Conservation (phyloP, 1,284 basidiomycete species). For the Blastosporella zonata region DNA sequence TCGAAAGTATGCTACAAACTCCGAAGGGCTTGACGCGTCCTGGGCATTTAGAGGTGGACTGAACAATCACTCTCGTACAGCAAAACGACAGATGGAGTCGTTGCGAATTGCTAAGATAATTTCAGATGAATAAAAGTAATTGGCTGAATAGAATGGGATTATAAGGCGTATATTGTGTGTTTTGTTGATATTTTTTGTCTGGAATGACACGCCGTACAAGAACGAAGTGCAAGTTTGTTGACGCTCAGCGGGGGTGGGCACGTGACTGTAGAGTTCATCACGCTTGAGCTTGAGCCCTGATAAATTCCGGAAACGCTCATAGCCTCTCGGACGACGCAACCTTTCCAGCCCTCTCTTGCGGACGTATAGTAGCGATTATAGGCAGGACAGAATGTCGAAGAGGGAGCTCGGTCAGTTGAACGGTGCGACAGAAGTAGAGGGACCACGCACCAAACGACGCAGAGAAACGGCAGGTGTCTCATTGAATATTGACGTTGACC, state of each 20-base stretch:
- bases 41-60: constrained; percentile 71
- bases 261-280: constrained; percentile 21
- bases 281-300: constrained; percentile 9
- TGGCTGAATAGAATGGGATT: neutral
- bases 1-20: constrained; percentile 41
- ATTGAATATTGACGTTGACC: constrained; percentile 34
- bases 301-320: constrained; percentile 17
- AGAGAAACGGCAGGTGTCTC: constrained; percentile 46
- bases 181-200: neutral
- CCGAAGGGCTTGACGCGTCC: constrained; percentile 42
- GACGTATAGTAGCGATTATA: constrained; percentile 8
- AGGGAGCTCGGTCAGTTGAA: constrained; percentile 56
- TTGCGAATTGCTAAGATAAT: constrained; percentile 29
- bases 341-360: constrained; percentile 3
- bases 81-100: constrained; percentile 45
- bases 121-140: constrained; percentile 23
- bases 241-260: constrained; percentile 19
- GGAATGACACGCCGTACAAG: too few relatives aligned
- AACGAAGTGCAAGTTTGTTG: constrained; percentile 16
- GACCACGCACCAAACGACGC: constrained; percentile 67
- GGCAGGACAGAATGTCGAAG: constrained; percentile 52
- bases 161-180: neutral
- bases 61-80: constrained; percentile 68
- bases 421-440: constrained; percentile 47
- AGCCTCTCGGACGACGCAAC: constrained; percentile 8